Evolutionary conservation across 225 moss, liverwort and hornwort species (phyloP).

Genomic region (Pseudoscleropodium purum): DNA sequence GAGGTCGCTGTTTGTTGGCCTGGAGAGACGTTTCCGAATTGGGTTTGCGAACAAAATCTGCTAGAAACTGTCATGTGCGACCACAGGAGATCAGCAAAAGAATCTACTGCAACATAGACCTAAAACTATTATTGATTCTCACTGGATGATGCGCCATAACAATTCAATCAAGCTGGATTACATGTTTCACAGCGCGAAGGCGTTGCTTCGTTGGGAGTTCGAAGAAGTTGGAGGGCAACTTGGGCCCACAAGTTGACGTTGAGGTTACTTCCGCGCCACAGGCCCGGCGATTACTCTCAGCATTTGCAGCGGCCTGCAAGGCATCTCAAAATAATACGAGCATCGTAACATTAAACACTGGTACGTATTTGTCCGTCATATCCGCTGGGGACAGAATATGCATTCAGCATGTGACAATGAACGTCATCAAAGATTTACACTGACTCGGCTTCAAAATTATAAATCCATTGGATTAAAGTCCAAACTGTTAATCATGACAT

Average conservation of each 20-base stretch:
- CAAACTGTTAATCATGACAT: neutral
- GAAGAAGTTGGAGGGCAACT: slow-evolving; percentile 32
- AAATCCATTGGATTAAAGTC: neutral
- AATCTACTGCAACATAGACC: neutral
- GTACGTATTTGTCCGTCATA: neutral
- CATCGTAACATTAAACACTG: neutral
- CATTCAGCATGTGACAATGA: neutral
- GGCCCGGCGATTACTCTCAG: neutral
- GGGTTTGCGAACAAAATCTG: slow-evolving; percentile 18
- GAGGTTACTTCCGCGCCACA: slow-evolving; percentile 9
- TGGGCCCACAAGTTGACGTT: slow-evolving; percentile 11
- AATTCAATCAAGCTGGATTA: neutral
- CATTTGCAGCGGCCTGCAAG: slow-evolving; percentile 11
- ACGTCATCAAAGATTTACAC: neutral
- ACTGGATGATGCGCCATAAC: neutral
- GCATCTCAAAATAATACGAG: neutral
- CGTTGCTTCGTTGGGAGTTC: slow-evolving; percentile 32
- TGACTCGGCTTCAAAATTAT: neutral
- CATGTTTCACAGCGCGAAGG: slow-evolving; percentile 29
- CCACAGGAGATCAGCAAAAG: neutral
- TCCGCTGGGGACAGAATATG: neutral
- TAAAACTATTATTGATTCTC: neutral
- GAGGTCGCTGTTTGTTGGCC: slow-evolving; percentile 50
- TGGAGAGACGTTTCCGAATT: slow-evolving; percentile 50
- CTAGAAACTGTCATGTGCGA: slow-evolving; percentile 20